Base-by-base conservation (phyloP, 1,284 basidiomycete genomes). In the Thecaphora frezii region DNA sequence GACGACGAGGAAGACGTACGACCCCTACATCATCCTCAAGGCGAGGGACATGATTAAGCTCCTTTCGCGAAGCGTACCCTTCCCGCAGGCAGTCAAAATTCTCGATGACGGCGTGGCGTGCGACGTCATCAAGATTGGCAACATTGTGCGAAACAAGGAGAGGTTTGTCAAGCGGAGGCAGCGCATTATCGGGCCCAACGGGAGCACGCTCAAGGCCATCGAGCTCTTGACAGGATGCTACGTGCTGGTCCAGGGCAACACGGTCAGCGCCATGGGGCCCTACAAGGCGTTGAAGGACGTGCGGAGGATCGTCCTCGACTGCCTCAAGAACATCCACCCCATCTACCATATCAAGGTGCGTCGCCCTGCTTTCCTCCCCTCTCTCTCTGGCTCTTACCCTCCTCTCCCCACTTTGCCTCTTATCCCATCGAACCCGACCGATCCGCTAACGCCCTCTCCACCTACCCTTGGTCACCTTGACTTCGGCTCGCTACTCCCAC, bases 291-390 rank as follows among this genome's bases (percentile, higher is more conserved):
- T 99, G 38, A 98, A 97, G 79, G 93, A 97, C 79, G 94, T 98
- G 4, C 85, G 96, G 52, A 81, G 93, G 56, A 97, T 98, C 69
- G 86, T 99, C 25, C 81, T 97, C 47, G 96, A 99, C 79, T 99
- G 96, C 82, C 96, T 99, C 91, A 94, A 91, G 82, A 99, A 99
- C 77, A 89, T 98, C 48, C 96, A 99, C 77, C 96, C 96, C 2
- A 98, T 99, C 77, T 99, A 99, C 80, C 88, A 93, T 68, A 99
- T 99, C 82, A 99, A 99, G 81, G 91, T 89, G 36, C 12, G 49
- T 33, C 13, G 24, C 33, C 33, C 33, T 36, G 10, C 33, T 18
- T 36, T 36, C n/a, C n/a, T n/a, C n/a, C n/a, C n/a, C n/a, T n/a
- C n/a, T n/a, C n/a, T n/a, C 10, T 36, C 37, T 39, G 14, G 16